A percentile compares a stretch with the other conserved stretches of the same genome.
Evolutionary conservation across 2,329 filamentous ascomycete genomes (phyloP).

Genomic region (Triangularia setosa): DNA sequence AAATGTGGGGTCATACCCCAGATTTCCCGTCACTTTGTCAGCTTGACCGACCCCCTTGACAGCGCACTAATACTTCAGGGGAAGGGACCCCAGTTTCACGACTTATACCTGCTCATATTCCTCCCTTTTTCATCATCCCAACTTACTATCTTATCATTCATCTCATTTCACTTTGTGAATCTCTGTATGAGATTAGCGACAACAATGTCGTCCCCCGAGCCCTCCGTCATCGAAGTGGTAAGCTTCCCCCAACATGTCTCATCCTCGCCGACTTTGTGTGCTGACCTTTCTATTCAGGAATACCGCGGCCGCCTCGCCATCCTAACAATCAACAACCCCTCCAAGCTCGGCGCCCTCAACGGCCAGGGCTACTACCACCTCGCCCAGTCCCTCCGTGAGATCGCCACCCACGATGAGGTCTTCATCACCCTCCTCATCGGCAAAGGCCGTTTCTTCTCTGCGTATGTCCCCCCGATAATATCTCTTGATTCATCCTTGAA

Average conservation of each 20-base stretch:
- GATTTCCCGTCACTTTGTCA: not conserved
- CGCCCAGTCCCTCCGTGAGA: slow-evolving; percentile 66
- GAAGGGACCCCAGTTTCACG: not conserved
- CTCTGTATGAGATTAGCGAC: not conserved
- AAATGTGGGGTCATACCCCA: not conserved
- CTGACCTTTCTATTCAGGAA: slow-evolving; percentile 37
- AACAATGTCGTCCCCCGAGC: not conserved
- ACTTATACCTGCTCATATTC: not conserved
- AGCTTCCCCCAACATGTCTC: not conserved
- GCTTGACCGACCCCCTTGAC: not conserved
- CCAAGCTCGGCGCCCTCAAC: slow-evolving; percentile 82
- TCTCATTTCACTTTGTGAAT: not conserved
- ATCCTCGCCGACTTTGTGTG: not conserved
- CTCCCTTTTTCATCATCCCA: not conserved
- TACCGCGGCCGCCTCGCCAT: slow-evolving; percentile 70
- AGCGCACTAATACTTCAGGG: not conserved
- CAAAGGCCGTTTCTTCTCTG: slow-evolving; percentile 82
- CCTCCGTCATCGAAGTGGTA: not conserved
- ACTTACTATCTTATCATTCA: not conserved
- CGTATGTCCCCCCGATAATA: slow-evolving; percentile 35
- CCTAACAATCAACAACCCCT: slow-evolving; percentile 78
- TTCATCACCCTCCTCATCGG: slow-evolving; percentile 81
- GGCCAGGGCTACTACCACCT: slow-evolving; percentile 73
- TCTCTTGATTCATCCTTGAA: too few relatives aligned
- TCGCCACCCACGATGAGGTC: slow-evolving; percentile 75